Base-by-base conservation (phyloP, 371 early-diverging fungal genomes). In the Rhizopus sp. region DNA sequence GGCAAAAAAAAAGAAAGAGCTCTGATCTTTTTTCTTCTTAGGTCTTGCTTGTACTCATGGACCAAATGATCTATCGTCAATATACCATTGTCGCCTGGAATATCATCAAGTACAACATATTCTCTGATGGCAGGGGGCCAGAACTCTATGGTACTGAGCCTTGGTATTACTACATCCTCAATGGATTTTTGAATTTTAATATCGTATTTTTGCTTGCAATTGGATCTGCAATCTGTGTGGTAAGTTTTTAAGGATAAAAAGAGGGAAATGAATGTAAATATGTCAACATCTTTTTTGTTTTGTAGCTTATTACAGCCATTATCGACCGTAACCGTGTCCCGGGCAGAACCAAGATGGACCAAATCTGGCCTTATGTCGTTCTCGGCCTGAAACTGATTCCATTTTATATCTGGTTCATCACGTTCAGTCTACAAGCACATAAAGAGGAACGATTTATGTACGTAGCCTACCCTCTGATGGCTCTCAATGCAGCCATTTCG, bases 381-480 rank as follows among this genome's bases (percentile, higher is more conserved):
- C 62, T 89, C 9, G 59, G 77, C 7, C 59, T 86, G 39, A 82
- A 88, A 62, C 64, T 91, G 2, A 35, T 77, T 35, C 92, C 92
- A 1, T 84, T 93, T 37, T 88, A 88, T 51, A 60, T 93, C 16
- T 89, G 89, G 90, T 76, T 96, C 31, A 60, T 63, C 9, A 86
- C 92, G 23, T 94, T 97, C 56, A 84, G 87, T 5, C 37, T 84
- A 7, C 96, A 95, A 71, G 89, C 96, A 8, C 98, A 97, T 79
- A 97, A 97, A 69, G 98, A 97, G 63, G 98, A 97, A 60, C 85
- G 98, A 2, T 97, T 97, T 66, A 63, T 97, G 68, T 94, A 81
- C 68, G 91, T 95, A n/a, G 87, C 92, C 5, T 97, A 96, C 67
- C 98, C 98, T 37, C 65, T 91, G 45, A 61, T 97, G 42, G 85